Evolutionary conservation across 192 early-diverging fungal genomes (phyloP), one percentile per base, ranked within the genome.

Genomic region (Entomortierella chlamydospora): DNA sequence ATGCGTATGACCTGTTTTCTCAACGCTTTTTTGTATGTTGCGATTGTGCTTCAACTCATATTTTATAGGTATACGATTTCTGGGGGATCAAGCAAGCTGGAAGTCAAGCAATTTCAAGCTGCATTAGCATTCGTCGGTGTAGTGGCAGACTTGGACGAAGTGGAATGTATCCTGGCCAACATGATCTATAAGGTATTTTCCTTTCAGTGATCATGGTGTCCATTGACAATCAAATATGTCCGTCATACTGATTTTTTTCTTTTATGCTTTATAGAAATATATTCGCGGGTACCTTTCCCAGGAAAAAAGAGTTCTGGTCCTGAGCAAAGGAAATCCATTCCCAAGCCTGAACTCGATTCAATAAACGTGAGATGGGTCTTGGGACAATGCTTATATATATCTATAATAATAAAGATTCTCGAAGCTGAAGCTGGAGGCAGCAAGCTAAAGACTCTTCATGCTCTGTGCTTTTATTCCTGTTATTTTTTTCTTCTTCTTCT

Each of bases 281-380:
- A 88, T 98, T 13, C 93, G 93, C 51, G 95, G 95, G 4, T 97
- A 98, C 81, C 30, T 98, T 41, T 91, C 94, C 2, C 92, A 95
- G 63, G 93, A 95, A 57, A 88, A 91, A 50, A 82, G 87, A 17
- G 84, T 90, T 26, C 82, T 93, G 8, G 96, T 98, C 13, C 78
- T 96, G 17, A 92, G 91, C 73, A 86, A 87, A 30, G 83, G 89
- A 33, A 86, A 92, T 52, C 91, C 96, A 6, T 98, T 98, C 63
- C 96, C 96, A 9, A 28, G 43, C 7, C 31, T 73, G 20, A 50
- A 64, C 26, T 54, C 57, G 0, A 60, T 57, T 10, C 34, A 37
- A 10, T 37, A 37, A 37, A 37, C 34, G 5, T 37, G 34, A 37
- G 4, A 7, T 37, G 34, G 34, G n/a, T n/a, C n/a, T n/a, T n/a